Evolutionary conservation across 495 filamentous ascomycete genomes (phyloP), one percentile per base, ranked within the genome.

Genomic region (Penicillium pulvis): DNA sequence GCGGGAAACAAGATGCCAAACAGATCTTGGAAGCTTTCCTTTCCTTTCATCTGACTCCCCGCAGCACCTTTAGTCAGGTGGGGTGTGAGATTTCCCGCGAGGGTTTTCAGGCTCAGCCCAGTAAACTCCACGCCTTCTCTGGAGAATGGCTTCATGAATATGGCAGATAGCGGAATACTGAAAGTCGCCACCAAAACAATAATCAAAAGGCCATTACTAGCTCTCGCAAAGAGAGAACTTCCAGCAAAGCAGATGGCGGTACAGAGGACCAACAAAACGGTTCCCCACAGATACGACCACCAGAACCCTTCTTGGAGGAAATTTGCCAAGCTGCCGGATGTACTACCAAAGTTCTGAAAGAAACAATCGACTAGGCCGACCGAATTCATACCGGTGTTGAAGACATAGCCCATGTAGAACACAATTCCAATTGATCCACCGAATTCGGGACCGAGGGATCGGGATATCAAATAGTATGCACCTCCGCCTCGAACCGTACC

Each of bases 341-440:
- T 59, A 3, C 73, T 64, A 0, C 90, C 90, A 64, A 93, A 85
- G 59, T 94, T 93, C 55, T 92, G 79, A 53, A 81, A 86, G 43
- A 96, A 73, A 62, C 91, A 94, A 68, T 94, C 89, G 58, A 96
- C 83, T 55, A 96, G 79, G 72, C 91, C 91, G 30, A 94, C 90
- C 12, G 92, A 87, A 65, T 96, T 96, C 81, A 96, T 87, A 16
- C 88, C 90, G 3, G 91, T 93, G 69, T 94, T 95, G 68, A 96
- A 83, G 1, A 90, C 88, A 59, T 88, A 87, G 16, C 91, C 90
- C 16, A 95, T 75, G 67, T 93, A 96, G 69, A 95, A 93, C 9
- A 96, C 86, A n/a, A 95, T 74, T 3, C 91, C 91, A 51, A 96
- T 96, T 5, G 88, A 90, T n/a, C 91, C 91, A 31, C 91, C 91